Conservation (phyloP, 23 red algal genomes). For the Gracilaria domingensis region DNA sequence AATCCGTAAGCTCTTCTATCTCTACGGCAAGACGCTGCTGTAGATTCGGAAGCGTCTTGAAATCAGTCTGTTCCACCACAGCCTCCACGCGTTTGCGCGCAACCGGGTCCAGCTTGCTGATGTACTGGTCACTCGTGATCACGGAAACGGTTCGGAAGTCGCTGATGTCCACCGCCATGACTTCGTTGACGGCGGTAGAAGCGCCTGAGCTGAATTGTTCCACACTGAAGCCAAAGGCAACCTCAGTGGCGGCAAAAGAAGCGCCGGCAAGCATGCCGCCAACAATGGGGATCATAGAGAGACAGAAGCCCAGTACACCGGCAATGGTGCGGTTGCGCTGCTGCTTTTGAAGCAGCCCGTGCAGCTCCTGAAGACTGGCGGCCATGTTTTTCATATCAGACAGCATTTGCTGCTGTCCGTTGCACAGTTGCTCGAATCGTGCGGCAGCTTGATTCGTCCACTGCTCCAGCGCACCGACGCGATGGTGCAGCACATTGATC, state of each 20-base stretch:
- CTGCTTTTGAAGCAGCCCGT: too few relatives aligned
- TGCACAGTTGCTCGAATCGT: not conserved
- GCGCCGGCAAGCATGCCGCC: too few relatives aligned
- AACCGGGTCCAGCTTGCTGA: slow-evolving; percentile 8
- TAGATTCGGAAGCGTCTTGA: not conserved
- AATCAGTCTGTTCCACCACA: not conserved
- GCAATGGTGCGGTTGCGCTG: too few relatives aligned
- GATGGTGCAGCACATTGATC: too few relatives aligned
- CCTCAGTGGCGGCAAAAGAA: not conserved
- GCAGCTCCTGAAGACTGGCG: too few relatives aligned
- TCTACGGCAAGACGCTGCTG: not conserved
- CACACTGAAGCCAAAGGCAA: not conserved
- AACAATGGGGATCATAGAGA: too few relatives aligned
- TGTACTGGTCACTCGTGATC: not conserved
- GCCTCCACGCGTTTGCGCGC: slow-evolving; percentile 3
- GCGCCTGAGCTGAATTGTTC: not conserved
- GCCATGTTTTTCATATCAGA: too few relatives aligned
- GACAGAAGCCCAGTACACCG: too few relatives aligned
- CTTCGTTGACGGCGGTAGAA: not conserved
- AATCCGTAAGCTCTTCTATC: not conserved
- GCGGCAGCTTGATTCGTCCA: too few relatives aligned
- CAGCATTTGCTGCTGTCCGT: not conserved
- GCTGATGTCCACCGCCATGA: not conserved
- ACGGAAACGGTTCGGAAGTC: not conserved
- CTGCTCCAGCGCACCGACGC: too few relatives aligned